A percentile compares a stretch with the other conserved stretches of the same genome.
phyloP scores from a whole-genome alignment of 2,329 filamentous ascomycete species.

The Ophiostoma australiae region DNA sequence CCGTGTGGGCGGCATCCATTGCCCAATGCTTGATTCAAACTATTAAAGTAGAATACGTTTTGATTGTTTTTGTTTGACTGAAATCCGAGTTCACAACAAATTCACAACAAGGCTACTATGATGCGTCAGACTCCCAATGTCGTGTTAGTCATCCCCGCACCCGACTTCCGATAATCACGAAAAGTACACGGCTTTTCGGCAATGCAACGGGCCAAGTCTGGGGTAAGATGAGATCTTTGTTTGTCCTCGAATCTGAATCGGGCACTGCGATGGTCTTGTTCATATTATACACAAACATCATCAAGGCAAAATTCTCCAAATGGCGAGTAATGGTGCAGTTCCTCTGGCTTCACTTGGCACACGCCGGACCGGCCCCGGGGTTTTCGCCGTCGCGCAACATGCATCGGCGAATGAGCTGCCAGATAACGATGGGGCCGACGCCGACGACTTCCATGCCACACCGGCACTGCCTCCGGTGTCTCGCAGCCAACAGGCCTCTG shows the following conservation, averaged over 20 bases:
- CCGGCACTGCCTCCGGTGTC: slow-evolving; percentile 35
- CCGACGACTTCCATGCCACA: slow-evolving; percentile 21
- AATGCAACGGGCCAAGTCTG: slow-evolving; percentile 3
- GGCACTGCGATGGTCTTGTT: too few species aligned
- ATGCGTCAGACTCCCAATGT: neutral
- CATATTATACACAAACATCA: neutral
- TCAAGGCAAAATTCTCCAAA: neutral
- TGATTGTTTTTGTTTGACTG: too few species aligned
- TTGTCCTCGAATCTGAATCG: neutral
- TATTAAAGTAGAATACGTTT: neutral
- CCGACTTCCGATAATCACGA: neutral
- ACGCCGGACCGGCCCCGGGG: slow-evolving; percentile 20
- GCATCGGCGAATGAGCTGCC: neutral
- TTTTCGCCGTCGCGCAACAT: neutral
- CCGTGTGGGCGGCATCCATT: neutral
- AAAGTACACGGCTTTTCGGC: slow-evolving; percentile 4
- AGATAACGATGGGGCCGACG: neutral
- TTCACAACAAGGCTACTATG: too few species aligned
- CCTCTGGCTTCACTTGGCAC: slow-evolving; percentile 14
- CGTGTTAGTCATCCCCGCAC: slow-evolving; percentile 3
- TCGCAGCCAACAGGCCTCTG: slow-evolving; percentile 39
- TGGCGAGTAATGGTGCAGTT: slow-evolving; percentile 15
- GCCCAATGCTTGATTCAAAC: neutral
- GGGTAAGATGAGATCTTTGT: neutral
- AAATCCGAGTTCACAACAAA: too few species aligned